Base-by-base conservation (phyloP, 208 protist species). In the Crithidia thermophila region DNA sequence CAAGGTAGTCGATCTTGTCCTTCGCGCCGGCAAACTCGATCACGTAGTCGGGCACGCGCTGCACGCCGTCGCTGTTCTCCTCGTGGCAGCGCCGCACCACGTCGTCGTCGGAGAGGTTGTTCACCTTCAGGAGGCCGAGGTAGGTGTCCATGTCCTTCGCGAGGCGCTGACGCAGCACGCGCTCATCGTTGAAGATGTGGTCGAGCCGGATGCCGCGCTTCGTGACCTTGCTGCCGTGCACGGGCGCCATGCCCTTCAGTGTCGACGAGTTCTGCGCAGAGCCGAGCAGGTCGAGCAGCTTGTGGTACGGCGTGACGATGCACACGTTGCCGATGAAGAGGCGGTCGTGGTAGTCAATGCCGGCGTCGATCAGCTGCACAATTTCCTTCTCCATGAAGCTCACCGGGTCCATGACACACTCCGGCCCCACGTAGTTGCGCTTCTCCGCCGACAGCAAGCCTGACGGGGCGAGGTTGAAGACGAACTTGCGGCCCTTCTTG, bases 391-490 rank as follows among this genome's bases (percentile, higher is more conserved):
- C 84, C 87, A 97, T 93, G 72, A 97, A 97, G 65, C 75, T 87
- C 40, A 97, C 70, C 10, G 90, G 93, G 65, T 96, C 90, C 89
- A 96, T 96, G 23, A 97, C 93, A 74, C 93, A 96, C 79, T 97
- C 89, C 4, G 90, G 88, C 2, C 90, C 91, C 4, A 97, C 67
- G 67, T 90, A 88, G 77, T 96, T 96, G 21, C 72, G 55, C 79
- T 94, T 96, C 53, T 81, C 85, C 20, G 65, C 57, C 20, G 67
- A 69, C 52, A 97, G 75, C 18, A 97, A 58, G 0, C 90, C 91
- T 9, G 90, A 96, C 28, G 93, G 93, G 25, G 88, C 87, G 13
- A 97, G 84, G 77, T 97, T 94, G 82, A 97, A 97, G 33, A 95
- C 90, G 67, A 94, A 96, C 76, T 92, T 94, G 36, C 78, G 79